Conservation (phyloP, 169 alveolate genomes). For the Ichthyophthirius multifiliis region DNA sequence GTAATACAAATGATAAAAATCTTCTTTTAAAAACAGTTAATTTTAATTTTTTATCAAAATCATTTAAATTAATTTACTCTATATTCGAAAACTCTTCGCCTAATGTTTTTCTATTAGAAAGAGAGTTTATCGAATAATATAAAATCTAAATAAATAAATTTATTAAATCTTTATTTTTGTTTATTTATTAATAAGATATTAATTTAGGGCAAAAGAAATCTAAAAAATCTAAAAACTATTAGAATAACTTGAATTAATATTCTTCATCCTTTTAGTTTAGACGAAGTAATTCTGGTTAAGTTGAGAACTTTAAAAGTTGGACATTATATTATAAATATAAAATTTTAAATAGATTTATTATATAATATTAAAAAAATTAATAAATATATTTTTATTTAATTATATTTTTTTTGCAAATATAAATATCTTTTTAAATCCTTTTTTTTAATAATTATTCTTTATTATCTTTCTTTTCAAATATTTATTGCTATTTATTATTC, state of each 20-base stretch:
- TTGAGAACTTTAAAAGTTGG: too few species aligned
- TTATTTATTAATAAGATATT: conserved; percentile 8
- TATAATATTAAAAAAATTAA: too few species aligned
- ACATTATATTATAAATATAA: too few species aligned
- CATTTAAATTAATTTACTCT: background rate
- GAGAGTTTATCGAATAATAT: conserved; percentile 12
- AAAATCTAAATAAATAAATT: background rate
- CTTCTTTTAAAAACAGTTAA: conserved; percentile 6
- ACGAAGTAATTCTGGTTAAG: conserved; percentile 41
- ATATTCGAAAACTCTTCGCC: conserved; percentile 51
- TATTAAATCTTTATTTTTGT: conserved; percentile 11
- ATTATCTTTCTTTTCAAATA: too few species aligned
- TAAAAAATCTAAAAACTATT: background rate
- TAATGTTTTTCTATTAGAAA: conserved; percentile 23
- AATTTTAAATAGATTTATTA: too few species aligned
- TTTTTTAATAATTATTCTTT: too few species aligned
- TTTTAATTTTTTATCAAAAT: background rate
- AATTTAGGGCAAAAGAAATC: conserved; percentile 10
- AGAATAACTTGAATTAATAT: background rate
- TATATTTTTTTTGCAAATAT: too few species aligned
- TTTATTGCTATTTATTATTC: too few species aligned
- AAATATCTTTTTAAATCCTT: too few species aligned
- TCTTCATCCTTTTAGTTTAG: conserved; percentile 45
- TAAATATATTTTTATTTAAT: too few species aligned
- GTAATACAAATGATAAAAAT: background rate